Percentiles rank a stretch among this genome's conserved stretches.
Conservation (phyloP, 371 early-diverging fungal genomes). For the Sporodiniella umbellata region DNA sequence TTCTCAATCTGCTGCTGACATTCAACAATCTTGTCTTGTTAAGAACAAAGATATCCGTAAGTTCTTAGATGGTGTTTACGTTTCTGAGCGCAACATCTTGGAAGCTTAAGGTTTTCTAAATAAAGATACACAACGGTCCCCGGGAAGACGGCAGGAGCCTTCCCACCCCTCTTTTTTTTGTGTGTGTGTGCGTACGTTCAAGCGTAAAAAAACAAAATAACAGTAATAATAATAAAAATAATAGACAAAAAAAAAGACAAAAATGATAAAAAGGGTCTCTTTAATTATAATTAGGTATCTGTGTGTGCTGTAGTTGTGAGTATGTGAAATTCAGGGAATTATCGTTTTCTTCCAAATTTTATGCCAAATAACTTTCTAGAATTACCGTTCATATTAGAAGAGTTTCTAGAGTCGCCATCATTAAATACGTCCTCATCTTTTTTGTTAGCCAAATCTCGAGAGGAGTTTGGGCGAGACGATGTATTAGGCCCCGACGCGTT, state of each 20-base stretch:
- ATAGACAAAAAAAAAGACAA: background rate
- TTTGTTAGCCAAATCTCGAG: conserved; percentile 24
- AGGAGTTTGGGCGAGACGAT: conserved; percentile 29
- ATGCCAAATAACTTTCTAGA: conserved; percentile 32
- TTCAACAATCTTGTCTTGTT: conserved; percentile 75
- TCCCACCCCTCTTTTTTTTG: conserved; percentile 38
- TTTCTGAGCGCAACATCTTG: conserved; percentile 73
- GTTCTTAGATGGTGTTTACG: conserved; percentile 99
- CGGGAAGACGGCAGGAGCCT: conserved; percentile 45
- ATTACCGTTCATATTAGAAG: conserved; percentile 13
- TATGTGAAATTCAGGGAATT: conserved; percentile 8
- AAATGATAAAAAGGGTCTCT: background rate
- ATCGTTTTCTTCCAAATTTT: conserved; percentile 35
- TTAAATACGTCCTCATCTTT: conserved; percentile 30
- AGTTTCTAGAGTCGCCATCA: conserved; percentile 36
- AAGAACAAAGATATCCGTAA: conserved; percentile 98
- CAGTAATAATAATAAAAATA: too few species aligned
- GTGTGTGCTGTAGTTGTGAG: background rate
- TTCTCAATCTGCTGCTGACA: conserved; percentile 92
- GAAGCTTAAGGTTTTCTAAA: conserved; percentile 28
- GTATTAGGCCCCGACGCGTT: conserved; percentile 23
- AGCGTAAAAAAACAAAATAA: too few species aligned
- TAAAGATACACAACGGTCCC: conserved; percentile 47
- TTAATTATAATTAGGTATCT: background rate
- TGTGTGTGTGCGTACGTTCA: conserved; percentile 6